A percentile compares a stretch with the other conserved stretches of the same genome.
These are phyloP conservation scores for Podospora didyma DNA, from an alignment of 495 filamentous ascomycete genomes.

Conservation along the genomic window DNA sequence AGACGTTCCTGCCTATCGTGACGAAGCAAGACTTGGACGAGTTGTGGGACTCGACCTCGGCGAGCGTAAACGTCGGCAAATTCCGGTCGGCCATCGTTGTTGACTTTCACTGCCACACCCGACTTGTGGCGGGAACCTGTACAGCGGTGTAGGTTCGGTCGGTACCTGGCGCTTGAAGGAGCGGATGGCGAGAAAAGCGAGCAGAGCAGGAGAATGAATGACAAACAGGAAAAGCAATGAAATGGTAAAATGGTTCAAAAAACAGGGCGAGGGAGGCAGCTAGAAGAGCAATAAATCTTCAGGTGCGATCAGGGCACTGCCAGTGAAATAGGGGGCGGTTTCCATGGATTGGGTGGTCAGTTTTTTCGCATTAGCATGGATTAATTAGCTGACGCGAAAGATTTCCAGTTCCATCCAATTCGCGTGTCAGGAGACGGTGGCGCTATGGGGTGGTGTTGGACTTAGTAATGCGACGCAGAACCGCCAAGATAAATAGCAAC, in stretches of 20 bases:
- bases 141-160: neutral
- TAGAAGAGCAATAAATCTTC: neutral
- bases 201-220: neutral
- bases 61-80: slow-evolving; percentile 71
- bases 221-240: neutral
- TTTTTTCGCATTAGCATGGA: neutral
- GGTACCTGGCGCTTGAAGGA: neutral
- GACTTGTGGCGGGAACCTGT: neutral
- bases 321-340: neutral
- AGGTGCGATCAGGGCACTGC: neutral
- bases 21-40: slow-evolving; percentile 86
- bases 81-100: slow-evolving; percentile 46
- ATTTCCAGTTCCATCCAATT: too few species aligned
- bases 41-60: slow-evolving; percentile 79
- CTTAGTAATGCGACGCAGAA: too few species aligned
- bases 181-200: too few species aligned
- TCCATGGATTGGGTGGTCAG: neutral
- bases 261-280: neutral
- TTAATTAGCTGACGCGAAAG: neutral
- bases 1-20: slow-evolving; percentile 82
- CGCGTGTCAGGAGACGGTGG: neutral
- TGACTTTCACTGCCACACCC: neutral
- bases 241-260: neutral
- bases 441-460: too few species aligned
- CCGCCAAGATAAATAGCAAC: too few species aligned